Evolutionary conservation across 352 stramenopile genomes (phyloP).

Genomic region (Peronospora farinosa): DNA sequence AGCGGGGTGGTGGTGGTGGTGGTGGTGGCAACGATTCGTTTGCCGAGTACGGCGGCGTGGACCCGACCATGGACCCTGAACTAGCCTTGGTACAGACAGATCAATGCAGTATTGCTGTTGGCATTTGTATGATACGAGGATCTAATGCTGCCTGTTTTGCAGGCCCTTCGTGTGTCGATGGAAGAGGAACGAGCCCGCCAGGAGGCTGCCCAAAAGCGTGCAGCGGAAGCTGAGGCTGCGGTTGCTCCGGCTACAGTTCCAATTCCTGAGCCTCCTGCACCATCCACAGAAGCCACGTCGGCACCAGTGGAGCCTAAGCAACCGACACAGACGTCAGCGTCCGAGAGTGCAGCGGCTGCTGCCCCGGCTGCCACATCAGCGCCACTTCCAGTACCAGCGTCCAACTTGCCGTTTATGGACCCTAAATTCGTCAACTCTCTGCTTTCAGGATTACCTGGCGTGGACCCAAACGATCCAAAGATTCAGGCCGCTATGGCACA

Average conservation of each 20-base stretch:
- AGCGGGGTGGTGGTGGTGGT: conserved; percentile 21
- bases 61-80: conserved; percentile 98
- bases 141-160: conserved; percentile 9
- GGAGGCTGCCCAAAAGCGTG: conserved; percentile 89
- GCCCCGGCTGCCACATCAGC: conserved; percentile 17
- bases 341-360: conserved; percentile 17
- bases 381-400: conserved; percentile 57
- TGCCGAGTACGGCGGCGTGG: conserved; percentile 93
- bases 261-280: conserved; percentile 38
- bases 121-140: not conserved
- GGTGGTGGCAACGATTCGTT: conserved; percentile 65
- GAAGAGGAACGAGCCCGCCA: conserved; percentile 96
- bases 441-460: conserved; percentile 80
- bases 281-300: conserved; percentile 29
- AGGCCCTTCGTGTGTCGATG: conserved; percentile 95
- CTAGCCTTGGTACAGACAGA: conserved; percentile 89
- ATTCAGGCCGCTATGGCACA: conserved; percentile 88
- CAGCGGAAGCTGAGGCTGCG: conserved; percentile 77
- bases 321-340: conserved; percentile 27
- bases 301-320: conserved; percentile 31
- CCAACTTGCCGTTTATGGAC: conserved; percentile 85
- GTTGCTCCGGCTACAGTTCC: conserved; percentile 23
- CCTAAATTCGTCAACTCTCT: conserved; percentile 87
- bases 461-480: conserved; percentile 90
- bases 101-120: not conserved